Conservation (phyloP, 441 rosid genomes). For the Metrosideros polymorpha region DNA sequence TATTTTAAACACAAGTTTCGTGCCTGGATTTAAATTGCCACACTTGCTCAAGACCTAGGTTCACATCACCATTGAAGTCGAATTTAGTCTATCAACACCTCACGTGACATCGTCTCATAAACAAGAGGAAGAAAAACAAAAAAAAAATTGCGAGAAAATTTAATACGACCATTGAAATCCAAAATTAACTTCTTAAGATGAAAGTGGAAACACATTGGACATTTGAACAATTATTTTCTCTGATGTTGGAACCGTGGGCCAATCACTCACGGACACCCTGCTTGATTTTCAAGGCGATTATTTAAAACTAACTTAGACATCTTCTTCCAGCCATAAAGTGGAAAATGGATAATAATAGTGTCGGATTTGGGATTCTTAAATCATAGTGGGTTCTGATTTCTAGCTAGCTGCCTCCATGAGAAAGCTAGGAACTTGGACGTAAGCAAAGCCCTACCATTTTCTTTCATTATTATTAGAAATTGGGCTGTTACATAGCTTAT, state of each 20-base stretch:
- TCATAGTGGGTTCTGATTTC: slow-evolving; percentile 9
- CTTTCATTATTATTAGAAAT: neutral
- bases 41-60: neutral
- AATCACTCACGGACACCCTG: neutral
- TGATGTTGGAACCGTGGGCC: neutral
- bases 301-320: neutral
- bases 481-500: no score
- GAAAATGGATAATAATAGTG: neutral
- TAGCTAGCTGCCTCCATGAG: neutral
- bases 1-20: neutral
- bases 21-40: neutral
- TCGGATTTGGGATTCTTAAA: neutral
- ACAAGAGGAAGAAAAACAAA: neutral
- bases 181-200: neutral
- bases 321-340: neutral
- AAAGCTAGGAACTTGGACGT: neutral
- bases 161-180: neutral
- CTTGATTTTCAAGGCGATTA: neutral
- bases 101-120: neutral
- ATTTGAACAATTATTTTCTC: neutral
- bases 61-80: neutral
- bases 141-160: neutral
- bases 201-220: neutral
- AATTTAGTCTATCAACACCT: neutral
- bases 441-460: neutral